Evolutionary conservation across 768 basidiomycete species (phyloP), one percentile per base, ranked within the genome.

Genomic region (Rhizopogon rudus): DNA sequence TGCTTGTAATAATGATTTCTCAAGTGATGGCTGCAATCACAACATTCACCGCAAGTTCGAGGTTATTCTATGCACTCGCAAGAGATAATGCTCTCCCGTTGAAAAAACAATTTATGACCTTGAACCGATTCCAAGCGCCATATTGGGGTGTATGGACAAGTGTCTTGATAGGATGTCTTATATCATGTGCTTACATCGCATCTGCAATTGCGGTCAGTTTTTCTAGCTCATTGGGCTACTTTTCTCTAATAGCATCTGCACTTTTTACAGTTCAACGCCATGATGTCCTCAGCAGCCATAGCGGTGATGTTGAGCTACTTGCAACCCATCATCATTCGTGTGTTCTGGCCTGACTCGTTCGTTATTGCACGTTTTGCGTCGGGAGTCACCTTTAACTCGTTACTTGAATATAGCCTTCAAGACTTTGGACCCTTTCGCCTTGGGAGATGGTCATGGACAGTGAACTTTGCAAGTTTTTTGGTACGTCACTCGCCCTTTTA

Each of bases 101-200:
- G 54, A 81, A 75, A 61, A 56, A 61, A 37, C 62, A 62, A 44
- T 83, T 80, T 57, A 81, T 78, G 77, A 66, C 70, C 8, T 72
- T 81, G 45, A 82, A 81, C 60, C 67, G 77, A 37, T 78, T 68
- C 56, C 81, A 82, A 63, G 79, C 81, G 16, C 81, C 81, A 16
- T 81, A 77, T 51, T 72, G 72, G 60, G 82, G 81, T 17, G 77
- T 83, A 6, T 82, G 81, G 81, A 58, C 75, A 13, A 81, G 79
- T 2, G 82, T 81, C 5, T 56, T 80, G 20, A 61, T 79, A 31
- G 82, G 79, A 0, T 83, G 81, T 57, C 61, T 79, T 40, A 76
- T 84, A 48, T 81, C 79, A 35, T 82, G 79, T 58, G 77, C 81
- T 37, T 83, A 84, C 58, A 81, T 83, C 53, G 82, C 81, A 6